Evolutionary conservation across 78 protist genomes (phyloP).

Genomic region (Dictyostelium firmibasis): DNA sequence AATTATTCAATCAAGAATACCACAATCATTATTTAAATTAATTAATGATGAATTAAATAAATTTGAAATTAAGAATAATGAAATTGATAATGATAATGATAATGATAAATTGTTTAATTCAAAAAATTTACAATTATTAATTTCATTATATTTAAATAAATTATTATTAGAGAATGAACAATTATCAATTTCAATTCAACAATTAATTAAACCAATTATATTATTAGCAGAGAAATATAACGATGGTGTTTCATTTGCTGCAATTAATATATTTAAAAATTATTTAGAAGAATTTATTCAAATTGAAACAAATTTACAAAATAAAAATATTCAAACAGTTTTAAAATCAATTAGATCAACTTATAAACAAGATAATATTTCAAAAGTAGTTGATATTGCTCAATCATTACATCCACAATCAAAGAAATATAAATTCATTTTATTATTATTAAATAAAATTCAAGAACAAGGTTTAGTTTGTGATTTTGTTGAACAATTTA

Average conservation of each 20-base stretch:
- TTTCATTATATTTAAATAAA: slow-evolving; percentile 25
- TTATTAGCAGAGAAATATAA: slow-evolving; percentile 19
- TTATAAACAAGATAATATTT: slow-evolving; percentile 36
- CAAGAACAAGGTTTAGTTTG: neutral
- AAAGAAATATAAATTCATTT: slow-evolving; percentile 13
- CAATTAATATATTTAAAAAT: neutral
- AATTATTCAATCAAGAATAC: slow-evolving; percentile 80
- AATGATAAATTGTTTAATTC: neutral
- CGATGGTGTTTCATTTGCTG: slow-evolving; percentile 24
- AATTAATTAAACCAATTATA: slow-evolving; percentile 12
- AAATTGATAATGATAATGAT: neutral
- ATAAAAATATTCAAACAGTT: slow-evolving; percentile 28
- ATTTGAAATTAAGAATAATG: neutral
- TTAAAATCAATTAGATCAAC: slow-evolving; percentile 34
- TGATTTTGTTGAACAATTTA: slow-evolving; percentile 24
- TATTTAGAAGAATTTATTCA: slow-evolving; percentile 43
- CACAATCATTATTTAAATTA: slow-evolving; percentile 39
- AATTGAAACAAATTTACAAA: neutral
- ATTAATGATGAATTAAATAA: slow-evolving; percentile 35
- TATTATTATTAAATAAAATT: slow-evolving; percentile 25
- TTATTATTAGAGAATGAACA: slow-evolving; percentile 40
- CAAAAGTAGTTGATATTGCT: slow-evolving; percentile 40
- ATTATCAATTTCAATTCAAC: neutral
- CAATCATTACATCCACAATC: slow-evolving; percentile 53
- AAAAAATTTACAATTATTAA: neutral